Base-by-base conservation (phyloP, 371 early-diverging fungal species). In the Fennellomyces sp. region DNA sequence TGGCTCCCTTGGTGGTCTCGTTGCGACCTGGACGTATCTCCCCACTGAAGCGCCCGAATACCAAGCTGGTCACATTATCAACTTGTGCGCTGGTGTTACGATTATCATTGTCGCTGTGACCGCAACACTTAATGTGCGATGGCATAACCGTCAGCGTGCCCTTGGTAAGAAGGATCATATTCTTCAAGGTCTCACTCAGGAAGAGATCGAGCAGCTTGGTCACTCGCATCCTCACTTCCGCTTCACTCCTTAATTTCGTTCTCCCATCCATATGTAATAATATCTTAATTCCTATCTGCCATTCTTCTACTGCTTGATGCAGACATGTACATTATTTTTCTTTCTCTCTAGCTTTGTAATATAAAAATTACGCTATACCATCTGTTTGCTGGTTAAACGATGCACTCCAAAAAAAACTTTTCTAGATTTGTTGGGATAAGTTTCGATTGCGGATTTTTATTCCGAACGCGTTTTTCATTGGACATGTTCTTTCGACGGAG, bases 1-100 rank as follows among this genome's bases (percentile, higher is more conserved):
- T 15, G 64, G 68, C 12, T 60, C 52, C 21, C 33, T 56, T n/a
- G 64, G 68, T 47, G 64, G 68, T 8, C 38, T 68, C 28, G 38
- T 68, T 11, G 60, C 68, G 21, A 68, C 64, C 11, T 68, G 68
- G 68, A 68, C 68, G 2, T 68, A 68, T 48, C 27, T 67, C 7
- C 48, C 63, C n/a, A 50, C 60, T 15, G 52, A 67, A 52, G 68
- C 68, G 28, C 64, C 68, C 23, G 64, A 54, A 23, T 68, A 68
- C 26, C 49, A 23, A 13, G 38, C 54, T 25, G 68, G 68, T 1
- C 64, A 68, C 41, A 59, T 51, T 36, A 68, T 68, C 31, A 68
- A 68, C 38, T 38, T 68, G n/a, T 33, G 38, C 26, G 52, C 59
- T 28, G 68, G 68, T n/a, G 12, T 38, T 26, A 47, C 64, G 0